Base-by-base conservation (phyloP, 176 grass and related monocot species). In the Olyra latifolia region DNA sequence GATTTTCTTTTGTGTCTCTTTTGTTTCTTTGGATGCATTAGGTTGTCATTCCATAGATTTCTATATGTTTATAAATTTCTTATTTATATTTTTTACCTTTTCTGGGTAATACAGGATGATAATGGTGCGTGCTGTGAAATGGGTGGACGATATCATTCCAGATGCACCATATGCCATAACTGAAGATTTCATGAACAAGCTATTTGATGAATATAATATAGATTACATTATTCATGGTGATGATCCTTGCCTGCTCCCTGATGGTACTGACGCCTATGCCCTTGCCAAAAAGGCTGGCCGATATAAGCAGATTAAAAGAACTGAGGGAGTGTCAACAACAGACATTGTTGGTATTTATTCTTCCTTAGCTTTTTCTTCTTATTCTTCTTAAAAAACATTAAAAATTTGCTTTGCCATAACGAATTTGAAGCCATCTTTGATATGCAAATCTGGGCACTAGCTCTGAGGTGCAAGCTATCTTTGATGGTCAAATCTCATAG, bases 171-270 rank as follows among this genome's bases (percentile, higher is more conserved):
- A 93, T 83, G 90, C 95, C 83, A 98, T 98, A 67, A 98, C 90
- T 19, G 90, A 94, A 89, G 88, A 98, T 28, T 94, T 94, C 80
- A 94, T 94, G 90, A 84, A 98, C 63, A 94, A 94, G 72, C 69
- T 98, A 49, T 98, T 98, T 66, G 87, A 73, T 62, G 90, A 94
- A n/a, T 98, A 98, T 74, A 88, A 89, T 76, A 94, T 94, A 61
- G 95, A 98, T 80, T 98, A 98, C 67, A 98, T 97, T 67, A 97
- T 98, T 81, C 95, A 98, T 87, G 95, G 95, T 24, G 92, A 94
- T 20, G 95, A 98, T 87, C 92, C 95, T 85, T 98, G 92, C 62
- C 82, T 98, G 49, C 89, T 98, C 15, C 92, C 92, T 9, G 95
- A 98, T 75, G 92, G 95, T 71, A 98, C 90, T 57, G 95, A 94